A percentile compares a stretch with the other conserved stretches of the same genome.
Evolutionary conservation across 2,329 filamentous ascomycete species (phyloP).

Genomic region (Exserohilum rostratum): DNA sequence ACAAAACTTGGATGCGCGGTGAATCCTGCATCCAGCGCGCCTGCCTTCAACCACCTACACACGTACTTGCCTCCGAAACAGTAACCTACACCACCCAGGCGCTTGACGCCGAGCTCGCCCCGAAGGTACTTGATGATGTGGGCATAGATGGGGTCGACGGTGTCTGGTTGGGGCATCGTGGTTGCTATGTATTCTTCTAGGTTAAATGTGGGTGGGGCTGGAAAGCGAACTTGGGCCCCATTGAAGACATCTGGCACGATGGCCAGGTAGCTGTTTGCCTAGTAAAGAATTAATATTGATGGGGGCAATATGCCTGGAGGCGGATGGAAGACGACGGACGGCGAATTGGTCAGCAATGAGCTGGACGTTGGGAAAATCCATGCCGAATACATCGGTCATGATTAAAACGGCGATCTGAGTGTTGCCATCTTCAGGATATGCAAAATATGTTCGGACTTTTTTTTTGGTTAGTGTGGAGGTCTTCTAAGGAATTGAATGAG

Average conservation of each 20-base stretch:
- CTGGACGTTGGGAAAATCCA: conserved; percentile 58
- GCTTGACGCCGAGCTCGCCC: conserved; percentile 58
- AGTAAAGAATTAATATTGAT: background rate
- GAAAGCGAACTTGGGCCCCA: conserved; percentile 65
- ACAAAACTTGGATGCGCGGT: conserved; percentile 80
- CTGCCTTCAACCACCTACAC: conserved; percentile 64
- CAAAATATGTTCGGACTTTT: conserved; percentile 62
- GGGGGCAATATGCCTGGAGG: background rate
- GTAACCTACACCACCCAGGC: conserved; percentile 71
- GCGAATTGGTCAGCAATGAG: conserved; percentile 76
- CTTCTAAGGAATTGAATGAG: background rate
- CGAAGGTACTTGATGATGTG: conserved; percentile 64
- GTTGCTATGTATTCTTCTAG: conserved; percentile 57
- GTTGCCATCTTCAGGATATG: conserved; percentile 59
- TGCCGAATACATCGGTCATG: conserved; percentile 62
- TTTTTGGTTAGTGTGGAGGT: background rate
- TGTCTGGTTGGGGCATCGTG: conserved; percentile 47
- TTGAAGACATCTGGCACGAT: conserved; percentile 75
- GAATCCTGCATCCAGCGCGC: conserved; percentile 71
- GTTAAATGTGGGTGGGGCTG: conserved; percentile 58
- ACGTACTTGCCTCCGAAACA: conserved; percentile 72
- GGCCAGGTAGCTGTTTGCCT: conserved; percentile 68
- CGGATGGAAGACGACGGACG: conserved; percentile 38
- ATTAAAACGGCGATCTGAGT: conserved; percentile 63
- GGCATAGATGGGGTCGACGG: conserved; percentile 61